phyloP scores from a whole-genome alignment of 2,329 filamentous ascomycete species.

The Hypoxylon sp. region DNA sequence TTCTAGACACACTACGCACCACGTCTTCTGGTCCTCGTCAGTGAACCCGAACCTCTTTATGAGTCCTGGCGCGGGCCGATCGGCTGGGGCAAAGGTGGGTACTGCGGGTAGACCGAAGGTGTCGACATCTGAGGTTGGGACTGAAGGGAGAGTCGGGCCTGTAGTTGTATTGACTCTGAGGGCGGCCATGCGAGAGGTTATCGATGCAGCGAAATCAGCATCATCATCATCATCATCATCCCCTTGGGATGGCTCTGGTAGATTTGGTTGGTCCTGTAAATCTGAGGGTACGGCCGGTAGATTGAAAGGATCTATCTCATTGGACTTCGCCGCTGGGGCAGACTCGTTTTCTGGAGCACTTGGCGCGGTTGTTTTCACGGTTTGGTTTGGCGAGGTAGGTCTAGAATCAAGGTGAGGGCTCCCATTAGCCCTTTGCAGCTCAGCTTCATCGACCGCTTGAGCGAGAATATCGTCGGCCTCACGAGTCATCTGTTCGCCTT shows the following conservation, averaged over 20 bases:
- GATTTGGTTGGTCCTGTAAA: constrained; percentile 55
- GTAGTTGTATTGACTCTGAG: constrained; percentile 56
- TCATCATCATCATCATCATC: constrained; percentile 32
- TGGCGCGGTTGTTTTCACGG: background rate
- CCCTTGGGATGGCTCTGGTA: constrained; percentile 37
- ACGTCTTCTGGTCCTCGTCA: constrained; percentile 79
- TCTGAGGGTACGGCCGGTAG: constrained; percentile 63
- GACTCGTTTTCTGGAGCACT: constrained; percentile 6
- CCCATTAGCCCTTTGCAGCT: constrained; percentile 51
- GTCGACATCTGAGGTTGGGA: constrained; percentile 51
- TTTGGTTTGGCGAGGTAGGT: constrained; percentile 14
- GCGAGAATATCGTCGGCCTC: constrained; percentile 62
- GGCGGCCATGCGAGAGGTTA: constrained; percentile 66
- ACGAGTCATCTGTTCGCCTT: constrained; percentile 63
- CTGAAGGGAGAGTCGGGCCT: constrained; percentile 46
- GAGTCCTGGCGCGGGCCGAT: constrained; percentile 57
- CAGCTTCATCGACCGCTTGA: constrained; percentile 61
- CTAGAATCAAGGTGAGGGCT: constrained; percentile 25
- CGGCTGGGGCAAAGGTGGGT: constrained; percentile 63
- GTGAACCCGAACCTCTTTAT: constrained; percentile 63
- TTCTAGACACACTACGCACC: constrained; percentile 87
- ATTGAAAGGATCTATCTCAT: constrained; percentile 49
- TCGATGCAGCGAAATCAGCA: constrained; percentile 59
- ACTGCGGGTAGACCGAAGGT: constrained; percentile 62
- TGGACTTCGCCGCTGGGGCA: background rate